A percentile compares a stretch with the other conserved stretches of the same genome.
These are phyloP conservation scores for Starmerella cellae DNA, from an alignment of 805 yeast species.

Conservation along the genomic window DNA sequence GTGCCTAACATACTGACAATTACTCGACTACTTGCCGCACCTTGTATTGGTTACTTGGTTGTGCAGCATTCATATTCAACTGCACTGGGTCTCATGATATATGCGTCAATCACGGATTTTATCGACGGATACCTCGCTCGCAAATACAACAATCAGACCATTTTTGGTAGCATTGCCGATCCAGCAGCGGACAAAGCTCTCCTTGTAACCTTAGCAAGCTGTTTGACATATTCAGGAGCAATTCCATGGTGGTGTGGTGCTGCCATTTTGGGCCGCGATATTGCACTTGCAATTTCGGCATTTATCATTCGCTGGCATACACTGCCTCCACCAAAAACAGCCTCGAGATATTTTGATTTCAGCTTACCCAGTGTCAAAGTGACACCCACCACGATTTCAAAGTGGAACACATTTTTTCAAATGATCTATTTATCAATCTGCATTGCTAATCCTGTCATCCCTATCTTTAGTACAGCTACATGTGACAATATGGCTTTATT, in stretches of 20 bases:
- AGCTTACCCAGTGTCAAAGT: conserved; percentile 73
- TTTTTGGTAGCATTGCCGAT: conserved; percentile 80
- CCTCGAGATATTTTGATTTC: conserved; percentile 63
- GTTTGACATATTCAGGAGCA: conserved; percentile 51
- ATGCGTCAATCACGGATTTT: conserved; percentile 82
- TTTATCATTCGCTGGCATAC: conserved; percentile 58
- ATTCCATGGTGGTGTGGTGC: conserved; percentile 51
- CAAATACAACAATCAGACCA: conserved; percentile 56
- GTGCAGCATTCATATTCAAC: conserved; percentile 46
- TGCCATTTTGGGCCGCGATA: conserved; percentile 74
- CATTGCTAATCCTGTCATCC: conserved; percentile 42
- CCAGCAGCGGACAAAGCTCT: conserved; percentile 90
- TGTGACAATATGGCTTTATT: conserved; percentile 26
- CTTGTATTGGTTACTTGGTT: conserved; percentile 69
- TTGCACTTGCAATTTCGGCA: conserved; percentile 57
- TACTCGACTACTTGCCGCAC: conserved; percentile 69
- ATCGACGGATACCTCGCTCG: conserved; percentile 89
- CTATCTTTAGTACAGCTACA: conserved; percentile 22
- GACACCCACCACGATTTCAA: conserved; percentile 73
- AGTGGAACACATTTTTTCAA: conserved; percentile 81
- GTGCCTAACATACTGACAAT: conserved; percentile 77
- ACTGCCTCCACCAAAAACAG: conserved; percentile 62
- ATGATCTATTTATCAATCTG: conserved; percentile 71
- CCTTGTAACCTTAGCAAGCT: conserved; percentile 73
- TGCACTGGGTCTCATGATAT: conserved; percentile 63